Evolutionary conservation across 1,284 basidiomycete genomes (phyloP).

Genomic region (Tilletia walkeri): DNA sequence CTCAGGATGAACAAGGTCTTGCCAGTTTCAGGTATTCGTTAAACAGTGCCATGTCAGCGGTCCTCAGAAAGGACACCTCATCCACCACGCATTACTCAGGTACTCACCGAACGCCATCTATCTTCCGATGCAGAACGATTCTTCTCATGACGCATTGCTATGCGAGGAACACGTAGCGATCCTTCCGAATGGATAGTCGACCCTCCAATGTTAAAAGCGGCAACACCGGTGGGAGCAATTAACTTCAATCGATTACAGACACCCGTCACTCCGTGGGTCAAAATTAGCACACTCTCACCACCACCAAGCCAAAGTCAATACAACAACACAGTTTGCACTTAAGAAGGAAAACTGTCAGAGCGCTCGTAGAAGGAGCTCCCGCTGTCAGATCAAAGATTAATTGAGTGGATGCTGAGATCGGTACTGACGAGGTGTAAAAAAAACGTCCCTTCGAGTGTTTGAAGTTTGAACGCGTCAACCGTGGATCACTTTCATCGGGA

Average conservation of each 20-base stretch:
- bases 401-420: too few relatives aligned
- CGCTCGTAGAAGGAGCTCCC: too few relatives aligned
- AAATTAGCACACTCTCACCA: too few relatives aligned
- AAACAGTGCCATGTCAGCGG: neutral
- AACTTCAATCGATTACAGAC: neutral
- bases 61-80: neutral
- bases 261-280: too few relatives aligned
- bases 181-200: neutral
- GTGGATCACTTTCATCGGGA: too few relatives aligned
- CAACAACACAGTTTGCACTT: too few relatives aligned
- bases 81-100: neutral
- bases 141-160: neutral
- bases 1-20: neutral
- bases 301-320: too few relatives aligned
- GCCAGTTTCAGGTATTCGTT: slow-evolving; percentile 1
- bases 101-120: neutral
- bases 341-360: too few relatives aligned
- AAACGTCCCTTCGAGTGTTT: too few relatives aligned
- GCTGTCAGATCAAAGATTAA: neutral
- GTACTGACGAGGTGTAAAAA: too few relatives aligned
- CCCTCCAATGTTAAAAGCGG: neutral
- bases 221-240: neutral
- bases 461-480: too few relatives aligned
- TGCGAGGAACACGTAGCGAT: neutral
- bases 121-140: neutral